These are phyloP conservation scores for Hypsizygus ulmarius DNA, from an alignment of 1,284 basidiomycete species.

Conservation along the genomic window DNA sequence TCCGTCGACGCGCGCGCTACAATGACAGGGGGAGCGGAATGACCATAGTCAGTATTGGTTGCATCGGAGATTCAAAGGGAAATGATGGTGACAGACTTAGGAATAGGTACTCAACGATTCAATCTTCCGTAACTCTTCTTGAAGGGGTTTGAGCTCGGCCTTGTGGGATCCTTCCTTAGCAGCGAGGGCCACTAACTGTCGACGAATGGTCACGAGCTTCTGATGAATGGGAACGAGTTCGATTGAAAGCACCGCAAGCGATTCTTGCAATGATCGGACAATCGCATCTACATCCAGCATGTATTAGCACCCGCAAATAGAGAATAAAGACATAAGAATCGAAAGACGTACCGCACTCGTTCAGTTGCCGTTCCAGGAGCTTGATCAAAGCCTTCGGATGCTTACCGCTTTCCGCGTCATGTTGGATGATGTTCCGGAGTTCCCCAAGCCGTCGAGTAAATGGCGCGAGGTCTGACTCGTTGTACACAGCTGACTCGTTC, in stretches of 20 bases:
- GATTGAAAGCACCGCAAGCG: conserved; percentile 78
- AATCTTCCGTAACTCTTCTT: conserved; percentile 93
- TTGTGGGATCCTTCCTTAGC: conserved; percentile 84
- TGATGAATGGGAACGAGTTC: conserved; percentile 91
- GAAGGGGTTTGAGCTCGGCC: conserved; percentile 84
- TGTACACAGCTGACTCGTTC: conserved; percentile 93
- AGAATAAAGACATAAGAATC: conserved; percentile 1
- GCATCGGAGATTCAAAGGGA: conserved; percentile 14
- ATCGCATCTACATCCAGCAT: conserved; percentile 58
- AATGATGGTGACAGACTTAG: conserved; percentile 30
- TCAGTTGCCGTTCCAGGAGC: conserved; percentile 87
- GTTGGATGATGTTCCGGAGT: conserved; percentile 79
- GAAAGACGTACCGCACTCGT: conserved; percentile 78
- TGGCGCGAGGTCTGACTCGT: conserved; percentile 82
- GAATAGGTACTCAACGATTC: conserved; percentile 77
- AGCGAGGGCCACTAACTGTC: conserved; percentile 87
- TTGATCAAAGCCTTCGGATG: conserved; percentile 88
- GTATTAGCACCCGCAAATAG: not conserved
- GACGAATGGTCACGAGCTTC: conserved; percentile 83
- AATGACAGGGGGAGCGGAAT: conserved; percentile 9
- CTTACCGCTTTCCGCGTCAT: conserved; percentile 78
- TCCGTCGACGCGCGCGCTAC: conserved; percentile 89
- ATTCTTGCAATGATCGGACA: conserved; percentile 76
- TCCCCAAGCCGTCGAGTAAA: conserved; percentile 80
- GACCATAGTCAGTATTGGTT: conserved; percentile 19